Percentiles rank a stretch among this genome's conserved stretches.
Conservation (phyloP, 768 basidiomycete genomes). For the Boletus reticulatus region DNA sequence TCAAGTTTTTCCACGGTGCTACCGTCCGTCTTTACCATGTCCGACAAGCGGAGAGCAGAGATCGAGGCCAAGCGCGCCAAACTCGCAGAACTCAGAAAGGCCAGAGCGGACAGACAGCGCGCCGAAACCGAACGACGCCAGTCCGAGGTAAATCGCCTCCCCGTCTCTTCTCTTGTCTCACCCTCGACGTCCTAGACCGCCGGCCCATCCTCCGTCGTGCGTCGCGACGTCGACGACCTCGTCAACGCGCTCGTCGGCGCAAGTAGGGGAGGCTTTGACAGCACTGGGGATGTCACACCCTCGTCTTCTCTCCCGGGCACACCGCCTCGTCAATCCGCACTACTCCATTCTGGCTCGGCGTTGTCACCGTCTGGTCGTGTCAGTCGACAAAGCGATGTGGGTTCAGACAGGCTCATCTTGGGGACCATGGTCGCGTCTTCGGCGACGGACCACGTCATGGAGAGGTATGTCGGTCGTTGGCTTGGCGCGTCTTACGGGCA, state of each 20-base stretch:
- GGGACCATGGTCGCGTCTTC: constrained; percentile 44
- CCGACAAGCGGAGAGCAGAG: constrained; percentile 76
- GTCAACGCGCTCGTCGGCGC: constrained; percentile 56
- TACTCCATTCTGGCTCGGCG: constrained; percentile 36
- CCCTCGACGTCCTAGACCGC: constrained; percentile 27
- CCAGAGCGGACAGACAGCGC: constrained; percentile 66
- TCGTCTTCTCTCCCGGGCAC: constrained; percentile 71
- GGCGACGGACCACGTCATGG: constrained; percentile 65
- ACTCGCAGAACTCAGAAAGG: constrained; percentile 79
- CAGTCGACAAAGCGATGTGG: constrained; percentile 69
- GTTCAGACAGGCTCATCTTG: constrained; percentile 45
- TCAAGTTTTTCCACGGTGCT: constrained; percentile 19
- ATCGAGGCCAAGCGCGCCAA: constrained; percentile 89
- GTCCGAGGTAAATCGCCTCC: constrained; percentile 18
- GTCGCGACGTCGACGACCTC: constrained; percentile 68
- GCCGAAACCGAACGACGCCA: constrained; percentile 43
- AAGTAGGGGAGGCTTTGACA: constrained; percentile 48
- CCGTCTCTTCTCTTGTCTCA: neutral
- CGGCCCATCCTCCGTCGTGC: constrained; percentile 41
- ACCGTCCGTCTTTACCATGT: constrained; percentile 34
- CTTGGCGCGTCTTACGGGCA: neutral
- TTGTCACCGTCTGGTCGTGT: constrained; percentile 54
- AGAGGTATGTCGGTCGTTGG: constrained; percentile 48
- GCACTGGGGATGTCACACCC: constrained; percentile 62
- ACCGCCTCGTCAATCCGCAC: constrained; percentile 45